Base-by-base conservation (phyloP, 768 basidiomycete genomes). In the Serendipita sp. region DNA sequence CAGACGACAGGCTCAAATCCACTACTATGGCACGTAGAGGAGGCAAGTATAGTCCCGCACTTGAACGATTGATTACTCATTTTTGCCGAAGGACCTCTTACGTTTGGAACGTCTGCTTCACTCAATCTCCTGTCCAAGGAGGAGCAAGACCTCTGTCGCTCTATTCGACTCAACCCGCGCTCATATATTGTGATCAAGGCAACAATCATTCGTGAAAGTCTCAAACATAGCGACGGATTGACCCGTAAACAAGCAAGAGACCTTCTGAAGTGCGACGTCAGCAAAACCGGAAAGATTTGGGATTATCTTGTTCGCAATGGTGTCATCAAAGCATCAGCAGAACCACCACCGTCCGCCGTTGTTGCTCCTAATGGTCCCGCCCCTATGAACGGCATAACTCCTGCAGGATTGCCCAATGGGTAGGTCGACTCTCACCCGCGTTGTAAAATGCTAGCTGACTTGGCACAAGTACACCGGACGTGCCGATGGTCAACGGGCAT, bases 161-260 rank as follows among this genome's bases (percentile, higher is more conserved):
- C 83, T 64, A 80, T 98, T 35, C 87, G 93, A 3, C 92, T 99
- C 65, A 80, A 96, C 18, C 95, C 96, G 0, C 91, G 92, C 71
- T 92, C 96, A 0, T 99, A 96, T 73, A 84, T 99, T 63, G 84
- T 89, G 66, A 89, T 98, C 76, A 99, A 99, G 73, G 92, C 96
- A 74, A 91, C 88, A 3, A 82, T 96, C 46, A 86, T 99, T 35
- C 83, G 92, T 37, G 95, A 98, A 76, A 96, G 92, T 70, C 91
- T 90, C 1, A 81, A 92, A 32, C 79, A 92, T 64, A 88, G 89
- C 24, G 94, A 94, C 10, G 88, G 89, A 72, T 79, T 97, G 48
- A 87, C 89, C 58, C 81, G 89, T 35, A 80, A 92, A 63, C 92
- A 96, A 73, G 92, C 92, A 10, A 82, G 89, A 62, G 90, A 91